phyloP scores from a whole-genome alignment of 371 early-diverging fungal genomes.

The Cokeromyces recurvatus region DNA sequence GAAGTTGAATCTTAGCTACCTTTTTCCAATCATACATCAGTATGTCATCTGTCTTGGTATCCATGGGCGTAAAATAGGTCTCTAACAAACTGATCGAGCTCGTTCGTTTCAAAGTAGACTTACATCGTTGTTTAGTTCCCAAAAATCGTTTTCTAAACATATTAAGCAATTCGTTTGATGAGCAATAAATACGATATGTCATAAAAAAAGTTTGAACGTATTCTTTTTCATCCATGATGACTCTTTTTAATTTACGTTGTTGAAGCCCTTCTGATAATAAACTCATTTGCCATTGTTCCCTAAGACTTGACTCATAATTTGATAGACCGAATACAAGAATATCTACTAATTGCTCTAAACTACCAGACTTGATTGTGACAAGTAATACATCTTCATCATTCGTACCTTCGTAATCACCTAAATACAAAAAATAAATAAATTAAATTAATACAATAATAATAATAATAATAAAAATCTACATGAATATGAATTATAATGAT shows the following conservation, averaged over 20 bases:
- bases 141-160: conserved; percentile 43
- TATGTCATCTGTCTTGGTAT: neutral
- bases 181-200: conserved; percentile 55
- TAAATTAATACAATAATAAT: neutral
- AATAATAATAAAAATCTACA: too few species aligned
- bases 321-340: conserved; percentile 48
- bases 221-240: conserved; percentile 43
- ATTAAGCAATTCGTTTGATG: conserved; percentile 42
- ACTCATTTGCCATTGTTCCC: conserved; percentile 40
- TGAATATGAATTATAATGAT: too few species aligned
- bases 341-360: conserved; percentile 49
- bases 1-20: conserved; percentile 35
- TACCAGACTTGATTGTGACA: conserved; percentile 49
- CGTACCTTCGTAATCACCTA: neutral
- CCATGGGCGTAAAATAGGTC: conserved; percentile 1
- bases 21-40: conserved; percentile 29
- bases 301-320: conserved; percentile 29
- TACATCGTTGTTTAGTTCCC: conserved; percentile 19
- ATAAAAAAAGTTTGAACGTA: conserved; percentile 49
- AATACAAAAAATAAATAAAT: neutral
- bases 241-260: neutral
- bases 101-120: neutral
- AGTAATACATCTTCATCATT: conserved; percentile 6
- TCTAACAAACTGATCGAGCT: conserved; percentile 8
- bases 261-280: conserved; percentile 16